Percentiles rank a stretch among this genome's conserved stretches.
Evolutionary conservation across 176 grass and related monocot genomes (phyloP).

Genomic region (Typha latifolia): DNA sequence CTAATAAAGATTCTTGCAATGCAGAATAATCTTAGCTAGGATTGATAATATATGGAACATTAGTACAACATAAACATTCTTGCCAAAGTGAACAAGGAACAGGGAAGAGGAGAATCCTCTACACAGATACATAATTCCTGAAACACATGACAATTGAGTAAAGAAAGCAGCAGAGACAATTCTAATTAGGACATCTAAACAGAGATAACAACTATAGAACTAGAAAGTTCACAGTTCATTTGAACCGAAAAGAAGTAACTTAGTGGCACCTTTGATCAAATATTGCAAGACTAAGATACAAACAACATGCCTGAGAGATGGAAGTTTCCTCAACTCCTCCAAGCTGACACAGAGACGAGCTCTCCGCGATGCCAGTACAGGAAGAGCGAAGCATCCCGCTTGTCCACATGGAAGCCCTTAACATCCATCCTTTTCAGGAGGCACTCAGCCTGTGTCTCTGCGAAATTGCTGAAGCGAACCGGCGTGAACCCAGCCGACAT

Average conservation of each 20-base stretch:
- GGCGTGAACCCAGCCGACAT: constrained; percentile 44
- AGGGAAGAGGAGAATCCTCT: neutral
- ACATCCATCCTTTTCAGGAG: constrained; percentile 72
- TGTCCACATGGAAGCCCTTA: constrained; percentile 80
- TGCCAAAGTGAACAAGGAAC: neutral
- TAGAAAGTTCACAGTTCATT: neutral
- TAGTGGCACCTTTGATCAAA: neutral
- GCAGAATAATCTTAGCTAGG: neutral
- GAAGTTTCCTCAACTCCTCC: constrained; percentile 46
- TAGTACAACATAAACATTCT: neutral
- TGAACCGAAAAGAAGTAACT: neutral
- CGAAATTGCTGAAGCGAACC: constrained; percentile 44
- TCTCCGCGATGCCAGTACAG: constrained; percentile 66
- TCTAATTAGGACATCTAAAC: neutral
- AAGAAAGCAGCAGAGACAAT: neutral
- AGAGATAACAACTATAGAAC: neutral
- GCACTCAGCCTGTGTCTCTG: constrained; percentile 74
- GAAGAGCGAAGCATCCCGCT: constrained; percentile 39
- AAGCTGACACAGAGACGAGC: constrained; percentile 72
- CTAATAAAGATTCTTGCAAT: too few species aligned
- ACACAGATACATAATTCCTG: neutral
- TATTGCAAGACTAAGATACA: neutral
- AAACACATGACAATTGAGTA: neutral
- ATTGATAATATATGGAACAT: neutral
- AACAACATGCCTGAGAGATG: neutral